phyloP scores from a whole-genome alignment of 805 yeast genomes.

The Kuraishia floccosa region DNA sequence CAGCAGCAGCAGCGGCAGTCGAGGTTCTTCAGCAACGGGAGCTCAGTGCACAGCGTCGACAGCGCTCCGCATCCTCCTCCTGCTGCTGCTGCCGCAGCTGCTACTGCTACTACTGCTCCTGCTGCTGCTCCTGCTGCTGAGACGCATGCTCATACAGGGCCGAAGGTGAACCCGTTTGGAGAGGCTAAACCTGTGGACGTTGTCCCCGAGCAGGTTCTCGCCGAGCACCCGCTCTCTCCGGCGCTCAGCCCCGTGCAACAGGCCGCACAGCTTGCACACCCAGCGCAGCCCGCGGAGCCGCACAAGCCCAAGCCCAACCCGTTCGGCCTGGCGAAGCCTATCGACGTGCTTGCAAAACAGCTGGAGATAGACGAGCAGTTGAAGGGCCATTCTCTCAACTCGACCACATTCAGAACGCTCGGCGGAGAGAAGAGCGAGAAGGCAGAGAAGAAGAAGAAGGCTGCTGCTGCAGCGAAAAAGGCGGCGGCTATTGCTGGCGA shows the following conservation, averaged over 20 bases:
- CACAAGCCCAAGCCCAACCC: constrained; percentile 43
- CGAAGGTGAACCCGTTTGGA: constrained; percentile 65
- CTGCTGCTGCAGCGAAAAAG: too few species aligned
- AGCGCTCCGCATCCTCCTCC: not conserved
- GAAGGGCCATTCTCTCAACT: constrained; percentile 28
- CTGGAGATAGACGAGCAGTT: constrained; percentile 48
- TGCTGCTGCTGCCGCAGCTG: too few species aligned
- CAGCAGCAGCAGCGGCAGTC: not conserved
- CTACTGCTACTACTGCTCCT: too few species aligned
- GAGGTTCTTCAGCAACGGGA: not conserved
- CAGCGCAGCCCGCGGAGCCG: constrained; percentile 10
- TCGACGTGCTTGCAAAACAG: constrained; percentile 58
- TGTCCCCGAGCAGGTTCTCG: constrained; percentile 1
- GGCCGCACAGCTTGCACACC: too few species aligned
- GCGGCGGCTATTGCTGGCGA: too few species aligned
- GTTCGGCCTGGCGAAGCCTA: constrained; percentile 81
- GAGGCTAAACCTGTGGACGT: constrained; percentile 56
- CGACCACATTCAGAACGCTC: constrained; percentile 24
- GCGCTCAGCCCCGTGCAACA: constrained; percentile 2
- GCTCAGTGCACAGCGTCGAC: not conserved
- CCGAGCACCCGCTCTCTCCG: not conserved
- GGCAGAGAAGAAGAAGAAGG: not conserved
- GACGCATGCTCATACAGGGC: constrained; percentile 11
- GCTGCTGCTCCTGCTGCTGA: not conserved
- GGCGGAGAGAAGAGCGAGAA: constrained; percentile 4